Conservation (phyloP, 1,284 basidiomycete genomes). For the Ceratobasidium sp. region DNA sequence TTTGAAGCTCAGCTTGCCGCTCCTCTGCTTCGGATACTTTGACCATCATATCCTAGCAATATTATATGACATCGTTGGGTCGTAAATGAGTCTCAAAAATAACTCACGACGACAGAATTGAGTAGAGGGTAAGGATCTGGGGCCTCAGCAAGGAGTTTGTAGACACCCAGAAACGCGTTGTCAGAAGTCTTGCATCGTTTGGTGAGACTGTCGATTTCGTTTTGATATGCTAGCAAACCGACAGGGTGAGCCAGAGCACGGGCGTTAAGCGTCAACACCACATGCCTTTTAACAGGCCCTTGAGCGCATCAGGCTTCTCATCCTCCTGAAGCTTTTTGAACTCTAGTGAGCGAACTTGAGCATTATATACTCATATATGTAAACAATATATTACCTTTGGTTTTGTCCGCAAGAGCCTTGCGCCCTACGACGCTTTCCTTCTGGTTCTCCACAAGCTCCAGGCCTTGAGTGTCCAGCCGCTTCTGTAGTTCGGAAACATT, state of each 20-base stretch:
- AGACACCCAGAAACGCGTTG: constrained; percentile 91
- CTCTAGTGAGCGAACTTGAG: constrained; percentile 58
- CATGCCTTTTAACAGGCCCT: constrained; percentile 82
- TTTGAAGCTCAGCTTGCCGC: constrained; percentile 72
- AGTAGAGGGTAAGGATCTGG: constrained; percentile 96
- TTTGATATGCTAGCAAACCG: constrained; percentile 78
- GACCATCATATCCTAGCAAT: constrained; percentile 80
- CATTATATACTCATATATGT: not conserved
- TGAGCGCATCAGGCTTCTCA: constrained; percentile 85
- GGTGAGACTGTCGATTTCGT: constrained; percentile 94
- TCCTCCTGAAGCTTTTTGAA: constrained; percentile 91
- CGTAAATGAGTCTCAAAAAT: not conserved
- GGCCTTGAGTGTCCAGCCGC: constrained; percentile 85
- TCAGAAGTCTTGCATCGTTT: constrained; percentile 90
- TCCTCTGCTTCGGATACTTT: constrained; percentile 81
- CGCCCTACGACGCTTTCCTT: constrained; percentile 94
- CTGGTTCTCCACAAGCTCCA: constrained; percentile 96
- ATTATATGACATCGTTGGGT: not conserved
- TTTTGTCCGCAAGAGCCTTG: constrained; percentile 90
- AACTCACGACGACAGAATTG: constrained; percentile 84
- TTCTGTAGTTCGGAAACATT: constrained; percentile 91
- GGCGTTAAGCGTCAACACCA: constrained; percentile 2
- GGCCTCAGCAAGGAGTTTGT: constrained; percentile 91
- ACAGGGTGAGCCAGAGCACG: constrained; percentile 19
- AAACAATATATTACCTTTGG: constrained; percentile 68